Conservation (phyloP, 441 rosid genomes). For the Capsella rubella region DNA sequence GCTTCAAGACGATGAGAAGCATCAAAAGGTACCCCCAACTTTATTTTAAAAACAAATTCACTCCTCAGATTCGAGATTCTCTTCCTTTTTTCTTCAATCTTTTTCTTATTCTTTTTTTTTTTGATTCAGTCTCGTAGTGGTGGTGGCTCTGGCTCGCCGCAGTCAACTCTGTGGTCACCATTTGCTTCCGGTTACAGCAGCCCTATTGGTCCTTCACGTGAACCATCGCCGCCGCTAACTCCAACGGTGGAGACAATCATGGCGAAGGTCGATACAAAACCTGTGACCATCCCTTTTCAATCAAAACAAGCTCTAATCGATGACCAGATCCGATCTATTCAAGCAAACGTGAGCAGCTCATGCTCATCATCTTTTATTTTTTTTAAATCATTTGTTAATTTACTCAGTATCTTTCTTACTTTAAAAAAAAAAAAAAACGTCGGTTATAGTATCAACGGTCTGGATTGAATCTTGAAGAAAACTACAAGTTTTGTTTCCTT, state of each 20-base stretch:
- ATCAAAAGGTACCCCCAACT: constrained; percentile 44
- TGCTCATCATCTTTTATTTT: constrained; percentile 12
- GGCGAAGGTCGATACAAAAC: constrained; percentile 40
- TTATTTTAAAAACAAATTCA: neutral
- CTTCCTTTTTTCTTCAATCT: neutral
- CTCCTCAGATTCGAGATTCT: constrained; percentile 37
- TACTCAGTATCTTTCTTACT: constrained; percentile 5
- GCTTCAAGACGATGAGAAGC: constrained; percentile 75
- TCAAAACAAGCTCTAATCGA: constrained; percentile 65
- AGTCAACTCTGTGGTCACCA: constrained; percentile 62
- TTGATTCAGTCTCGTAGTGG: constrained; percentile 47
- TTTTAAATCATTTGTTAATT: neutral
- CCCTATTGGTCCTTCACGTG: constrained; percentile 47
- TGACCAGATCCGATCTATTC: constrained; percentile 63
- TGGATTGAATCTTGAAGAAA: constrained; percentile 2
- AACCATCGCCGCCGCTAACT: constrained; percentile 49
- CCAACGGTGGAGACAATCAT: constrained; percentile 47
- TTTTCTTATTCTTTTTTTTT: constrained; percentile 13
- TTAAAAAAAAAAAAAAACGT: neutral
- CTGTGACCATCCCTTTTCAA: constrained; percentile 40
- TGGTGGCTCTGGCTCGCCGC: constrained; percentile 51
- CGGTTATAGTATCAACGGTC: constrained; percentile 31
- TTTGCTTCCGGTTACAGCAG: constrained; percentile 48
- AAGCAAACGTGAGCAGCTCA: constrained; percentile 49
- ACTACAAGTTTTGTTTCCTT: neutral